Evolutionary conservation across 352 stramenopile species (phyloP).

Genomic region (Phytophthora megakarya): DNA sequence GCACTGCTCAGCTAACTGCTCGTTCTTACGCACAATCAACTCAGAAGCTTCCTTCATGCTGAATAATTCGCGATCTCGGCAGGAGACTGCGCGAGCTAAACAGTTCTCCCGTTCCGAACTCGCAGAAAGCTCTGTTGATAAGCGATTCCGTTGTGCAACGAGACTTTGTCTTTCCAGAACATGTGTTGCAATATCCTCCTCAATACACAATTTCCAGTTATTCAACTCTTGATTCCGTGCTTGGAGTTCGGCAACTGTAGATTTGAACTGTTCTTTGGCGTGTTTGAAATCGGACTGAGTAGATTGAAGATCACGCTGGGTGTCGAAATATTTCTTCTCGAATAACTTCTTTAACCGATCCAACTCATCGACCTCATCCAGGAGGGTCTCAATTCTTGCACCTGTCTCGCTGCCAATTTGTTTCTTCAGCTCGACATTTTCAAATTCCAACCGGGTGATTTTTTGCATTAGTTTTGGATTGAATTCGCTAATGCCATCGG

Average conservation of each 20-base stretch:
- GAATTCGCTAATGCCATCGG: conserved; percentile 56
- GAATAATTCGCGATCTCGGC: conserved; percentile 4
- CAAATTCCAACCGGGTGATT: conserved; percentile 55
- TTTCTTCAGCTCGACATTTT: conserved; percentile 58
- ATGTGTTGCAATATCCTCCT: conserved; percentile 22
- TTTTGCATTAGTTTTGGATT: conserved; percentile 76
- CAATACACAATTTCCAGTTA: conserved; percentile 13
- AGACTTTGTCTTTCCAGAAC: conserved; percentile 7
- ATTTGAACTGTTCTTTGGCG: conserved; percentile 19
- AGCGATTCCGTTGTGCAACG: conserved; percentile 1
- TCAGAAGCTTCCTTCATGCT: background rate
- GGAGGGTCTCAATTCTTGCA: conserved; percentile 55
- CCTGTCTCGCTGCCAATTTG: conserved; percentile 60
- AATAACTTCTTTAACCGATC: conserved; percentile 73
- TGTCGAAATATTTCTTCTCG: conserved; percentile 71
- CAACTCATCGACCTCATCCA: conserved; percentile 64
- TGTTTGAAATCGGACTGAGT: conserved; percentile 30
- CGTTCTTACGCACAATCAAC: conserved; percentile 1
- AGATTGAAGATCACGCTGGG: conserved; percentile 37
- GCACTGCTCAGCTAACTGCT: conserved; percentile 9
- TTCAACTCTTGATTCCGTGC: conserved; percentile 7
- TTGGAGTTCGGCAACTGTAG: conserved; percentile 14
- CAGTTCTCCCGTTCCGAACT: conserved; percentile 3
- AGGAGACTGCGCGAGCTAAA: conserved; percentile 9
- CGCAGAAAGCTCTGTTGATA: conserved; percentile 10